These are phyloP conservation scores for Umbelopsis sp. DNA, from an alignment of 192 early-diverging fungal genomes.

Conservation along the genomic window DNA sequence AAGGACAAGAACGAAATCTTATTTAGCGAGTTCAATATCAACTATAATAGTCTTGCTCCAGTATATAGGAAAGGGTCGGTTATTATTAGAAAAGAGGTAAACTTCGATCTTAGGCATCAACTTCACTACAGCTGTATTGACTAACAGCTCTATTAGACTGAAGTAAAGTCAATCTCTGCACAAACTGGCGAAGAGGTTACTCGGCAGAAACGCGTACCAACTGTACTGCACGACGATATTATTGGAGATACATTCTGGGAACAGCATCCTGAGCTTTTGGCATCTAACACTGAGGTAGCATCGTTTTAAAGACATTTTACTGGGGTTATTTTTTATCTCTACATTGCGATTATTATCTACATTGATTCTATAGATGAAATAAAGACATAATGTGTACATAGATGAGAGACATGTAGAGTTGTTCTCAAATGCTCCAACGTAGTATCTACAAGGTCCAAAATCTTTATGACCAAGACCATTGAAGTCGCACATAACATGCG, in stretches of 20 bases:
- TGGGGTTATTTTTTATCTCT: not conserved
- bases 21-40: slow-evolving; percentile 81
- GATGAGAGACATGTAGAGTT: too few relatives aligned
- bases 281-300: not conserved
- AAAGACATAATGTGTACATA: too few relatives aligned
- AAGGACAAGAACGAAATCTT: slow-evolving; percentile 92
- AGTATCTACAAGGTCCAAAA: too few relatives aligned
- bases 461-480: too few relatives aligned
- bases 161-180: slow-evolving; percentile 22
- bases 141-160: slow-evolving; percentile 29
- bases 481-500: too few relatives aligned
- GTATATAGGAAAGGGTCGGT: slow-evolving; percentile 92
- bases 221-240: slow-evolving; percentile 68
- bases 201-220: slow-evolving; percentile 59
- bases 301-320: not conserved
- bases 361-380: too few relatives aligned
- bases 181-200: slow-evolving; percentile 30
- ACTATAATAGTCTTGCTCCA: slow-evolving; percentile 83
- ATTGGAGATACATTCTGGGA: slow-evolving; percentile 78
- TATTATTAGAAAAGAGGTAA: slow-evolving; percentile 65
- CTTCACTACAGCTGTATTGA: slow-evolving; percentile 10
- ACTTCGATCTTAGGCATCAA: not conserved
- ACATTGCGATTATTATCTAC: too few relatives aligned
- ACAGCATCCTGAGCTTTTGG: slow-evolving; percentile 39
- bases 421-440: too few relatives aligned